Conservation (phyloP, 176 grass and related monocot genomes). For the Carex pumila region DNA sequence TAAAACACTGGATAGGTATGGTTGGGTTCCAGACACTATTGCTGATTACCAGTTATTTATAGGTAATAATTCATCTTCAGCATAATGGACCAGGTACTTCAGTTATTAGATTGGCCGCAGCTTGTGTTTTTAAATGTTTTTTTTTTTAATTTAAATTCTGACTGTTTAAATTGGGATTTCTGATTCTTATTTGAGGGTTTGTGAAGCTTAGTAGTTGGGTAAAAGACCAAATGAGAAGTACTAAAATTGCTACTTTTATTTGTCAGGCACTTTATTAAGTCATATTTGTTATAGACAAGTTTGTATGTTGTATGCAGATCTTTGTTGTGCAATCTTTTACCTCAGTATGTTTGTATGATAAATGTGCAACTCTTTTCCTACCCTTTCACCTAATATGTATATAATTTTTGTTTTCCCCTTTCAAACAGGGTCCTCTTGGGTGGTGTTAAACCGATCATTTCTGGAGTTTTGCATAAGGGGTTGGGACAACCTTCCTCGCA, state of each 20-base stretch:
- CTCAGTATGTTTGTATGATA: background rate
- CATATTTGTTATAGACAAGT: too few species aligned
- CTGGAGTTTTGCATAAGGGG: slow-evolving; percentile 76
- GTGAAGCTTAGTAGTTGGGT: background rate
- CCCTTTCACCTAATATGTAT: background rate
- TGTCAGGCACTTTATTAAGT: background rate
- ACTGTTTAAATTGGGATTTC: background rate
- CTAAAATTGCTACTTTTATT: background rate
- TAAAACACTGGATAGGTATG: background rate
- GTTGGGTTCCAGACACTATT: background rate
- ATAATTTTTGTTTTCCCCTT: background rate
- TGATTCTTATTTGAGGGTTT: background rate
- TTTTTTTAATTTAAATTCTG: background rate
- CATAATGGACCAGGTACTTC: background rate
- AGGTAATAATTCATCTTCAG: background rate
- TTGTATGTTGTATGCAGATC: background rate
- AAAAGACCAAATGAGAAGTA: background rate
- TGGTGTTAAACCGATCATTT: slow-evolving; percentile 71
- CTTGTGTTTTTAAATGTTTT: background rate
- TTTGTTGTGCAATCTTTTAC: background rate
- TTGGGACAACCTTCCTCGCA: slow-evolving; percentile 95
- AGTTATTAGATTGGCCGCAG: background rate
- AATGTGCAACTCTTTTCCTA: background rate
- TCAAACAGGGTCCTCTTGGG: slow-evolving; percentile 70
- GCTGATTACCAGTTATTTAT: background rate